A percentile compares a stretch with the other conserved stretches of the same genome.
These are phyloP conservation scores for Wickerhamiella musiphila DNA, from an alignment of 805 yeast genomes.

Conservation along the genomic window DNA sequence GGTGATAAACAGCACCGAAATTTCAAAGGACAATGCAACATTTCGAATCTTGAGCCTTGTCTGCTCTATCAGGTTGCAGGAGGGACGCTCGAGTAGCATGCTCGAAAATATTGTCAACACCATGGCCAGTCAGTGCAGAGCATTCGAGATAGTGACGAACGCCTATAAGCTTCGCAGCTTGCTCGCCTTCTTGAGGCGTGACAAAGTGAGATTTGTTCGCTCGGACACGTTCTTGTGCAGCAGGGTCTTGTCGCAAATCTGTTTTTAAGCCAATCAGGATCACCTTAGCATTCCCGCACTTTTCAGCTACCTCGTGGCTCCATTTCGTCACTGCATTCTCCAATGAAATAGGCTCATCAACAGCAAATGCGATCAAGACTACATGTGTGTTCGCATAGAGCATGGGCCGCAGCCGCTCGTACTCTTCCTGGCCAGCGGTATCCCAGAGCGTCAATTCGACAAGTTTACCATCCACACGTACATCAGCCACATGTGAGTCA, in stretches of 20 bases:
- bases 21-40: constrained; percentile 15
- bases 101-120: constrained; percentile 88
- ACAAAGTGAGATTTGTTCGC: constrained; percentile 35
- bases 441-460: constrained; percentile 71
- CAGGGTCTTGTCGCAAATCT: constrained; percentile 41
- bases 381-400: constrained; percentile 67
- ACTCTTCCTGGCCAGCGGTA: constrained; percentile 82
- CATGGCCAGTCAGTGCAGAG: constrained; percentile 83
- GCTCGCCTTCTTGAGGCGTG: constrained; percentile 37
- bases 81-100: constrained; percentile 74
- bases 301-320: constrained; percentile 74
- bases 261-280: constrained; percentile 65
- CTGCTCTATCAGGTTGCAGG: constrained; percentile 17
- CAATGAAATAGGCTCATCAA: constrained; percentile 44
- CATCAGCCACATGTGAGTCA: constrained; percentile 54
- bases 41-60: constrained; percentile 3
- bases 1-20: too few species aligned
- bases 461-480: constrained; percentile 30
- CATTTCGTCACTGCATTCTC: constrained; percentile 64
- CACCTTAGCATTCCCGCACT: constrained; percentile 64
- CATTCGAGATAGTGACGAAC: constrained; percentile 76
- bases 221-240: constrained; percentile 21
- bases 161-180: constrained; percentile 59
- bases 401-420: constrained; percentile 61
- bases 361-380: constrained; percentile 56